A percentile compares a stretch with the other conserved stretches of the same genome.
Conservation (phyloP, 179 eudicot genomes). For the Spinacia oleracea region DNA sequence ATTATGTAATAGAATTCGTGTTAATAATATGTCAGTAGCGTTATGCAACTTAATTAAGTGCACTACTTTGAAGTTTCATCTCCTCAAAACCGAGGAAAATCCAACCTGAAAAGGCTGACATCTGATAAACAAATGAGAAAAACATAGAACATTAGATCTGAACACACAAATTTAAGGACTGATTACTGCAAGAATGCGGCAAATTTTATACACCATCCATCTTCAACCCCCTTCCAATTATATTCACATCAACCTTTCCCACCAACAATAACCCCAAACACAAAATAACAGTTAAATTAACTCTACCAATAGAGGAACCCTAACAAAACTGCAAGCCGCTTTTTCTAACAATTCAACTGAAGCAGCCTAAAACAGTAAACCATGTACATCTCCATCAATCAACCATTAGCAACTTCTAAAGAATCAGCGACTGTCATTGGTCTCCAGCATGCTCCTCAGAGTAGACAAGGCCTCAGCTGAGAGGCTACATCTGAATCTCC, state of each 20-base stretch:
- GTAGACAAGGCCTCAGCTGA: conserved; percentile 62
- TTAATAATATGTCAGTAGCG: too few species aligned
- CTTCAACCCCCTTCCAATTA: conserved; percentile 15
- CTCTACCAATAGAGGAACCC: conserved; percentile 4
- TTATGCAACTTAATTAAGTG: too few species aligned
- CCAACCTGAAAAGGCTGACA: background rate
- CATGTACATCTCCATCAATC: conserved; percentile 15
- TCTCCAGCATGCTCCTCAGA: conserved; percentile 54
- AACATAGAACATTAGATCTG: background rate
- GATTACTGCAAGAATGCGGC: conserved; percentile 14
- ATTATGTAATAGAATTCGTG: too few species aligned
- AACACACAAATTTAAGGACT: conserved; percentile 12
- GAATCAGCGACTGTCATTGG: conserved; percentile 27
- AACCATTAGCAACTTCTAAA: conserved; percentile 6
- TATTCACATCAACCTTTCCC: conserved; percentile 20
- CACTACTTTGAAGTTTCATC: background rate
- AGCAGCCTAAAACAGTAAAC: conserved; percentile 42
- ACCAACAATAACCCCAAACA: conserved; percentile 2
- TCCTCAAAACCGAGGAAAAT: background rate
- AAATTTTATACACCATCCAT: conserved; percentile 17
- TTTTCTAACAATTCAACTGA: conserved; percentile 32
- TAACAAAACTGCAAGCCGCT: conserved; percentile 52
- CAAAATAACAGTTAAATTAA: conserved; percentile 16
- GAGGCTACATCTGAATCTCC: conserved; percentile 52
- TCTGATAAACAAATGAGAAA: background rate